Base-by-base conservation (phyloP, 2,329 filamentous ascomycete species). In the Penicillium sp. region DNA sequence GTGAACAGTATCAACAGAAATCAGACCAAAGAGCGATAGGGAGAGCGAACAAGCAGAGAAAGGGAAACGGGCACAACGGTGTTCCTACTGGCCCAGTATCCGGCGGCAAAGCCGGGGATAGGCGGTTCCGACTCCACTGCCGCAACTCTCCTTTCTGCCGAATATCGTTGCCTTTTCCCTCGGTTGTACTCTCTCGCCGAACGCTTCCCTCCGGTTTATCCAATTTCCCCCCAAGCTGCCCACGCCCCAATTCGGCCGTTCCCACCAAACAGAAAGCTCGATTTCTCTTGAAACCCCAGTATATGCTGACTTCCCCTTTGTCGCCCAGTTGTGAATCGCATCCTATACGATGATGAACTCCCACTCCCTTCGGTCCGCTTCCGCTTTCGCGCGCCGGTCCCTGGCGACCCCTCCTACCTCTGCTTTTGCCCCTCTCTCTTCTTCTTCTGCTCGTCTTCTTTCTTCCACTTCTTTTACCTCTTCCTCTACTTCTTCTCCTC, bases 381-480 rank as follows among this genome's bases (percentile, higher is more conserved):
- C 76, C 75, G 75, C 73, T 68, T 72, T 73, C 68, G 73, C 74
- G 71, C 73, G 73, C 64, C 72, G 72, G 58, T 69, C 71, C 59
- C 60, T 74, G 58, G 59, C 62, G 51, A 68, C 69, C 67, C 67
- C 69, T 66, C 70, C 72, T 69, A 63, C 68, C 19, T 25, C 40
- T 59, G 53, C 35, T 14, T 37, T 67, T 64, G 67, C 69, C 70
- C 70, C 72, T 71, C 68, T 68, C 63, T 66, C 65, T 62, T 70
- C 68, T 67, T 64, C 69, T 61, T 69, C 68, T 66, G 62, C 68
- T 65, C 67, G 68, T 65, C 68, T 68, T 65, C 66, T 71, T 46
- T 68, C 70, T 60, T 68, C 71, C 54, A 60, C 65, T 56, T 65
- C 53, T 13, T 48, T 37, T 22, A 37, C 38, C 40, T 55, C 64